Conservation (phyloP, 2,329 filamentous ascomycete genomes). For the Alternaria dauci region DNA sequence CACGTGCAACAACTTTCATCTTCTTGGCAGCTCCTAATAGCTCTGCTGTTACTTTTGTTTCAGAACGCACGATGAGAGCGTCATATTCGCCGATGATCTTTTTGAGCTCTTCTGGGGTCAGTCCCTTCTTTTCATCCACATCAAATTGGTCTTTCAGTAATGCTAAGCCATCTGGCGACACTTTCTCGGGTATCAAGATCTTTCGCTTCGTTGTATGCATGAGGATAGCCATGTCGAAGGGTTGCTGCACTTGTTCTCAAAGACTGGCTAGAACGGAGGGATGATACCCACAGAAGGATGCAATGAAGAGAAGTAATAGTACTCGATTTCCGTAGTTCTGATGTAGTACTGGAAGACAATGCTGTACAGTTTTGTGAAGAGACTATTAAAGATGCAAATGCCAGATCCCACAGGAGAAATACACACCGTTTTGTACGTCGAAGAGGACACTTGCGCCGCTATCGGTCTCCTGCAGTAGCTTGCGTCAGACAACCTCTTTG, state of each 20-base stretch:
- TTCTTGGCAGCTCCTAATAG: conserved; percentile 72
- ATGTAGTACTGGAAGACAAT: neutral
- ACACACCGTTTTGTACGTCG: conserved; percentile 19
- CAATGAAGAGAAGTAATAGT: neutral
- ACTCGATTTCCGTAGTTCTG: no score
- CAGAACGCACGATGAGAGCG: conserved; percentile 80
- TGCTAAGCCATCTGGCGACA: conserved; percentile 79
- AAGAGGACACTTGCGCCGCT: conserved; percentile 31
- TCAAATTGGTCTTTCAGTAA: conserved; percentile 72
- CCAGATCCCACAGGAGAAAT: neutral
- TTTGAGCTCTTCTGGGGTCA: conserved; percentile 70
- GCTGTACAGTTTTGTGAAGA: neutral
- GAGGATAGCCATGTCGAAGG: conserved; percentile 42
- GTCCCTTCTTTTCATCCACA: conserved; percentile 71
- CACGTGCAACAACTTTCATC: conserved; percentile 79
- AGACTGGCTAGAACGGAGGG: no score
- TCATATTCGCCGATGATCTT: conserved; percentile 75
- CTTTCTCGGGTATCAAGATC: conserved; percentile 79
- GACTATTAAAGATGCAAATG: neutral
- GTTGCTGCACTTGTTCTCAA: neutral
- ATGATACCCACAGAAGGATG: neutral
- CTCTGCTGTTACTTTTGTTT: conserved; percentile 78
- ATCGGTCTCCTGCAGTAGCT: conserved; percentile 30
- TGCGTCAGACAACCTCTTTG: conserved; percentile 38
- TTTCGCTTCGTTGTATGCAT: conserved; percentile 52